Evolutionary conservation across 2,329 filamentous ascomycete species (phyloP).

Genomic region (Colletotrichum lupini): DNA sequence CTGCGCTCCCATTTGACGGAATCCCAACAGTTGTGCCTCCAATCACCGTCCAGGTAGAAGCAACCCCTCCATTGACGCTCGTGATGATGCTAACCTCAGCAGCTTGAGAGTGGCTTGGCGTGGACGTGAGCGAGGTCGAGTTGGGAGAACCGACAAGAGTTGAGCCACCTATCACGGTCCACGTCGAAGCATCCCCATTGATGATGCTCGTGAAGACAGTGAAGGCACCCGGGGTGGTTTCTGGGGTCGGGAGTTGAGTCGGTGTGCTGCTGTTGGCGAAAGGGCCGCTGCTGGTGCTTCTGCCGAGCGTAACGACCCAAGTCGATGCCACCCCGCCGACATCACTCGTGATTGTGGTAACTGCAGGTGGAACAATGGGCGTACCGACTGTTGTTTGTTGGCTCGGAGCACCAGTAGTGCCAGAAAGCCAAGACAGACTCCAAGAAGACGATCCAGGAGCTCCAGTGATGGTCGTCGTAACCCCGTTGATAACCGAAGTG

Average conservation of each 20-base stretch:
- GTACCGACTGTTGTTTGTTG: not conserved
- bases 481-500: not conserved
- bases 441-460: not conserved
- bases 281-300: not conserved
- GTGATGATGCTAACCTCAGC: not conserved
- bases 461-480: not conserved
- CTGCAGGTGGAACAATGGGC: not conserved
- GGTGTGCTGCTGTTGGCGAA: not conserved
- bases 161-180: not conserved
- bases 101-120: not conserved
- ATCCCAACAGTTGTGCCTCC: not conserved
- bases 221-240: not conserved
- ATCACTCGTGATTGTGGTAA: conserved; percentile 2
- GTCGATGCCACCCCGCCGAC: conserved; percentile 1
- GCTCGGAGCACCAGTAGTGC: not conserved
- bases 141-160: not conserved
- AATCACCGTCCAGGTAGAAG: not conserved
- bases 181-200: not conserved
- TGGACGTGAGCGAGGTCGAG: not conserved
- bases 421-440: not conserved
- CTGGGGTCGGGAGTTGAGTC: not conserved
- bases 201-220: not conserved
- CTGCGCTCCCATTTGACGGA: not conserved
- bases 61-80: not conserved
- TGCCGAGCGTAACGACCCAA: not conserved